Conservation (phyloP, 768 basidiomycete species). For the Pleurotus pulmonarius region DNA sequence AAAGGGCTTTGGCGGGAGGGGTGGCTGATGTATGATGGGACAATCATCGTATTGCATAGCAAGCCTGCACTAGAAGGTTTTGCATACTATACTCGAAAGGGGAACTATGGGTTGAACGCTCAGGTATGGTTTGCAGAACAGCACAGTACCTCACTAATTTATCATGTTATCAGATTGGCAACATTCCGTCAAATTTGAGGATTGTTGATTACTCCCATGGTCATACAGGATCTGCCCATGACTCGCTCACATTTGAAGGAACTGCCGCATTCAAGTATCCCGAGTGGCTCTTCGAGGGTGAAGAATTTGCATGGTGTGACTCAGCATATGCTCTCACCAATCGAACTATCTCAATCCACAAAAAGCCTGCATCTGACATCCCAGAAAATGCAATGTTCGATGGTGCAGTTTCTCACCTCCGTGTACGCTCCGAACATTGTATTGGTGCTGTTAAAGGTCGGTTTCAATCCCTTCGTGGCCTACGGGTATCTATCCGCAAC, state of each 20-base stretch:
- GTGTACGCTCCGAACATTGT: conserved; percentile 25
- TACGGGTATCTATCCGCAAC: conserved; percentile 21
- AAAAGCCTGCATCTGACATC: conserved; percentile 19
- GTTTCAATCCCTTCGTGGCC: conserved; percentile 19
- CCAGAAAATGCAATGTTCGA: conserved; percentile 21
- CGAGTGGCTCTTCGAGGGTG: conserved; percentile 10
- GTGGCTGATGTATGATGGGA: conserved; percentile 27
- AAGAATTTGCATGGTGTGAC: conserved; percentile 25
- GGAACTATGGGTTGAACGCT: conserved; percentile 25
- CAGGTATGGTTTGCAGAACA: conserved; percentile 17
- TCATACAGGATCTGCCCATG: too few species aligned
- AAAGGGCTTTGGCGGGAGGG: conserved; percentile 22
- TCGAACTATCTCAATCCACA: conserved; percentile 27
- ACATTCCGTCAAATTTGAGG: too few species aligned
- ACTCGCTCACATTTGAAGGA: too few species aligned
- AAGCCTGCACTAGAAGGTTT: conserved; percentile 29
- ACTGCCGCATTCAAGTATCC: conserved; percentile 10
- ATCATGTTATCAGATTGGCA: not conserved
- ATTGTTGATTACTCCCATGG: too few species aligned
- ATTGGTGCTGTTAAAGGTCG: conserved; percentile 24
- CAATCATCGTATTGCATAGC: conserved; percentile 23
- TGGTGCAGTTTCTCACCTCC: conserved; percentile 19
- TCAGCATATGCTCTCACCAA: conserved; percentile 23
- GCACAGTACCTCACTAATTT: conserved; percentile 16
- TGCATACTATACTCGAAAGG: conserved; percentile 28